Base-by-base conservation (phyloP, 2,329 filamentous ascomycete genomes). In the Fusarium setosum region DNA sequence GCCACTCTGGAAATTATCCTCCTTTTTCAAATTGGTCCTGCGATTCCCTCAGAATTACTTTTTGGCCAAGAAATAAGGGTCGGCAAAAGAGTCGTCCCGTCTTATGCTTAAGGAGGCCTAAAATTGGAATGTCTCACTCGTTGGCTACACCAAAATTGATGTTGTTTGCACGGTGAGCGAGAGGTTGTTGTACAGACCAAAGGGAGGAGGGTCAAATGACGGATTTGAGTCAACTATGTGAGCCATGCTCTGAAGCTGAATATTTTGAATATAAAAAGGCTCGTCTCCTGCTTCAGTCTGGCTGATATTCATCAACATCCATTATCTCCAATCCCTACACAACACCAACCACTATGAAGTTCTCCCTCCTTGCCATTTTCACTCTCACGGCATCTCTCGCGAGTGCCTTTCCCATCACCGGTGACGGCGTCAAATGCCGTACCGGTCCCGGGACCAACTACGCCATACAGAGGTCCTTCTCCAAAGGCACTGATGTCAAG, bases 371-470 rank as follows among this genome's bases (percentile, higher is more conserved):
- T n/a, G 21, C 44, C 18, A 24, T 40, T 5, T 29, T 8, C 12
- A 15, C 40, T 15, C 40, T 61, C n/a, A 15, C 12, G 1, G 18
- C 7, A 6, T 47, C 47, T 24, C 21, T 52, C 10, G n/a, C 34
- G 3, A 61, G 26, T 5, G 58, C 45, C 6, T 63, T 42, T 18
- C 32, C 37, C 21, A 63, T 63, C 34, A 52, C 45, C 7, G 58
- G 60, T 1, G 45, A 61, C 21, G 45, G 32, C 6, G 60, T 63
- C n/a, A 51, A 45, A 47, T 63, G 60, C 4, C 60, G 58, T 3
- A 57, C 26, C 4, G 60, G 60, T 9, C 51, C 58, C 11, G 41
- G 51, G 5, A 61, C 51, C 6, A 61, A 26, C 11, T 38, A 57
- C 11, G 12, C 20, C 2, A 40, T 61, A 5, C 15, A 38, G 20